Evolutionary conservation across 2,329 filamentous ascomycete genomes (phyloP).

Genomic region (Stachybotrys chlorohalonatus): DNA sequence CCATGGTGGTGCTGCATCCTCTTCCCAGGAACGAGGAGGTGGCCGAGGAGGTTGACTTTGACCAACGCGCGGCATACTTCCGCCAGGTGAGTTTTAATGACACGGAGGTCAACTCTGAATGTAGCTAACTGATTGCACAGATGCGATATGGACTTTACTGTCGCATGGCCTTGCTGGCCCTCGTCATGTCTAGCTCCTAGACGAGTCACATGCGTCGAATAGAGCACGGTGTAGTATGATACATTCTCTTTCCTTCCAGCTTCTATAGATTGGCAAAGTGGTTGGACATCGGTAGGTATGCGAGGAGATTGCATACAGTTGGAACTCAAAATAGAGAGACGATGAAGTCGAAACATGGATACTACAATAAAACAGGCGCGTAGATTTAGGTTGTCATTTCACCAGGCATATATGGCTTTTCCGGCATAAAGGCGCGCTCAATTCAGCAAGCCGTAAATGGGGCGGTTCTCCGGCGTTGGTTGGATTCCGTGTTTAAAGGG

Average conservation of each 20-base stretch:
- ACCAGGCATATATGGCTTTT: too few relatives aligned
- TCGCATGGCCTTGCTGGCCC: slow-evolving; percentile 90
- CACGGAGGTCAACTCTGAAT: slow-evolving; percentile 30
- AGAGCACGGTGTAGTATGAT: neutral
- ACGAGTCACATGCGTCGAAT: neutral
- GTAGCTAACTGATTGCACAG: slow-evolving; percentile 33
- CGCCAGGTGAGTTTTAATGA: slow-evolving; percentile 69
- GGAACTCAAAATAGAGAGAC: too few relatives aligned
- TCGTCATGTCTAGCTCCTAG: slow-evolving; percentile 59
- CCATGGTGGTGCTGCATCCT: slow-evolving; percentile 93
- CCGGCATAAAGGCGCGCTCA: too few relatives aligned
- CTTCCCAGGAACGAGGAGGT: slow-evolving; percentile 91
- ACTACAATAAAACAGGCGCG: too few relatives aligned
- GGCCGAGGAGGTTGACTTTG: slow-evolving; percentile 92
- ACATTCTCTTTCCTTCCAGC: neutral
- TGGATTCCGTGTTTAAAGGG: too few relatives aligned
- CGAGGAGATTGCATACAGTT: too few relatives aligned
- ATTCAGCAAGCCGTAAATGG: too few relatives aligned
- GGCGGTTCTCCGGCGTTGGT: too few relatives aligned
- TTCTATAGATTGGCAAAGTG: too few relatives aligned
- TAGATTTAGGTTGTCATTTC: too few relatives aligned
- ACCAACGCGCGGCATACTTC: slow-evolving; percentile 95
- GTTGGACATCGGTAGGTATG: too few relatives aligned
- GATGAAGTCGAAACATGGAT: too few relatives aligned
- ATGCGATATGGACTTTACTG: slow-evolving; percentile 98